Evolutionary conservation across 176 grass and related monocot species (phyloP), one percentile per base, ranked within the genome.

Genomic region (Oropetium thomaeum): DNA sequence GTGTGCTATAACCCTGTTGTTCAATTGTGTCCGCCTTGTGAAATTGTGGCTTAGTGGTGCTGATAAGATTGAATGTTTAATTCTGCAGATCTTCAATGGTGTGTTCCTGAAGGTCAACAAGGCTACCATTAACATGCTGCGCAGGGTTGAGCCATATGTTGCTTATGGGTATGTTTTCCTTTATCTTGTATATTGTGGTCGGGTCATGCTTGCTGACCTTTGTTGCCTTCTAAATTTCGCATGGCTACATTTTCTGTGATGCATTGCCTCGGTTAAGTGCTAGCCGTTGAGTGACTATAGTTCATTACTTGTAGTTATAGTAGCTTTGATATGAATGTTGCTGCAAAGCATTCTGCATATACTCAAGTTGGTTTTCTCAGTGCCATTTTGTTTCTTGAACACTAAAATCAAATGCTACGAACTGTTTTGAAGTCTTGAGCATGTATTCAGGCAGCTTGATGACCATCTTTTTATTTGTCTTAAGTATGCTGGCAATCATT

Each of bases 31-130:
- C 0, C 26, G 5, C 38, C 76, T 8, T 71, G 47, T 16, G 2
- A 31, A 61, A 22, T n/a, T n/a, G n/a, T 62, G n/a, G 0, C 22
- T 19, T 32, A 1, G 25, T 27, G 8, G 4, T 69, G 10, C 19
- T 78, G 5, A 30, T 58, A 3, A 8, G 8, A n/a, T 7, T 10
- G 39, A 79, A 69, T 67, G 5, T 45, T 76, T 29, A n/a, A 27
- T 69, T 82, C 22, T 79, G 25, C 48, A 97, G 93, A 90, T 93
- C 74, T 98, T 93, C 51, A 94, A 94, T 70, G 91, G 95, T 12
- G 95, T 94, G 51, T 98, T 98, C 69, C 58, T 98, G 12, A 98
- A 98, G 78, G 94, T 97, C 61, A 97, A 97, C 83, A 97, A 93
- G 83, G 90, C 94, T 22, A 93, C 90, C 26, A 84, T 97, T 39